Percentiles rank a stretch among this genome's conserved stretches.
Conservation (phyloP, 305 asterid genomes). For the Fraxinus dipetala region DNA sequence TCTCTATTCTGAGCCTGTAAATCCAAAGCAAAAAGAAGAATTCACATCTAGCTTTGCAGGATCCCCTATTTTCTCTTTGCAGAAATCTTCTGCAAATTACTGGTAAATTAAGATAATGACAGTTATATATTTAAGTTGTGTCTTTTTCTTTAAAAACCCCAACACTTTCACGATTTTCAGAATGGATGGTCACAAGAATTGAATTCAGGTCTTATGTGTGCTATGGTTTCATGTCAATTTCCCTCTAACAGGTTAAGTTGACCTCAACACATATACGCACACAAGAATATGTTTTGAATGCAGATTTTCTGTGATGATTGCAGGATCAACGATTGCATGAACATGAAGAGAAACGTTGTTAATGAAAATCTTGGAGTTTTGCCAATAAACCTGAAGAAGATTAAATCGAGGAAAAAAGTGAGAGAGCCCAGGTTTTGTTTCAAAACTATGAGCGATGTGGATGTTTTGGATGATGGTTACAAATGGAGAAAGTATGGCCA, state of each 20-base stretch:
- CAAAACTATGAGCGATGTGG: conserved; percentile 91
- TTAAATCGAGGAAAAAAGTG: conserved; percentile 66
- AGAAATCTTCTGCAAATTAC: conserved; percentile 53
- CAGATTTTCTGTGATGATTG: not conserved
- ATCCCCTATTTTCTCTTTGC: conserved; percentile 58
- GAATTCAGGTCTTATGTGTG: not conserved
- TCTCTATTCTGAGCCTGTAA: conserved; percentile 30
- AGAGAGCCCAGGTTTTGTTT: conserved; percentile 96
- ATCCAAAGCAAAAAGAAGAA: conserved; percentile 39
- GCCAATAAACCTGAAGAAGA: conserved; percentile 68
- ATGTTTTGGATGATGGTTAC: conserved; percentile 90
- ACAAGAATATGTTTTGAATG: not conserved
- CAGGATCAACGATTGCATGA: conserved; percentile 45
- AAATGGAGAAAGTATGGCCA: conserved; percentile 98
- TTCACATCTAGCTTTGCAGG: conserved; percentile 39
- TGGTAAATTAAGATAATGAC: conserved; percentile 38
- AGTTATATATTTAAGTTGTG: not conserved
- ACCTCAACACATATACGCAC: not conserved
- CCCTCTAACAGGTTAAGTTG: not conserved
- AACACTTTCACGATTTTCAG: not conserved
- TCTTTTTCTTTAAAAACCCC: not conserved
- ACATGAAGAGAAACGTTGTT: conserved; percentile 41
- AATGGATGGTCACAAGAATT: not conserved
- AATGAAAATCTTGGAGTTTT: conserved; percentile 46
- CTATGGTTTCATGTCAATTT: not conserved